Evolutionary conservation across 768 basidiomycete genomes (phyloP), one percentile per base, ranked within the genome.

Genomic region (Serendipita sp.): DNA sequence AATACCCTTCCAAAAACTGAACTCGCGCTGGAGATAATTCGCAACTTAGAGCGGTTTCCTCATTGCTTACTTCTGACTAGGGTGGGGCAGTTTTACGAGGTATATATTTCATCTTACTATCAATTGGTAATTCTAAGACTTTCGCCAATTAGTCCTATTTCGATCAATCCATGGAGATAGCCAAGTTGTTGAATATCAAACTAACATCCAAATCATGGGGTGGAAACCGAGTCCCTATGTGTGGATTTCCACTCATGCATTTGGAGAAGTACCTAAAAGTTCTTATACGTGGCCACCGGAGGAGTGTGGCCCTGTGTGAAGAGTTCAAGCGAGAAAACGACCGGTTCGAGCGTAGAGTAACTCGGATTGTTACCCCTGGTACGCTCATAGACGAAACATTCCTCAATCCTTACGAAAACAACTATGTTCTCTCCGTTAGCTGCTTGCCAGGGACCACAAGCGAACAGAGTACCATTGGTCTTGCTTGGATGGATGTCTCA

Each of bases 71-170:
- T 97, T 30, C 79, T 98, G 16, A 97, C 93, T 5, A 83, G 91
- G 63, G 92, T 97, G 10, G 94, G 94, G 13, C 86, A 91, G 70
- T 97, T 97, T 73, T 97, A 95, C 71, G 94, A 97, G 81, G 94
- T 91, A 72, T 45, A 76, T 23, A 4, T 1, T 54, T 3, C 32
- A n/a, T 38, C 64, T 48, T 86, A 89, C 45, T 94, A 94, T 79
- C 92, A 93, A 5, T 75, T 77, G 13, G 84, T 88, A 66, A 84
- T 97, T 4, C 79, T 91, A 3, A 78, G 77, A 35, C 75, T 93
- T 15, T 79, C 96, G 10, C 83, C 68, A 92, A 95, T 74, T 94
- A 91, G 56, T 23, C 35, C 16, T 60, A 36, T 30, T 34, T 36
- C 32, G 34, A 89, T 45, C 94, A 94, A 79, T 92, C 94, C 3